Evolutionary conservation across 2,329 filamentous ascomycete genomes (phyloP).

Genomic region (Cytospora mali): DNA sequence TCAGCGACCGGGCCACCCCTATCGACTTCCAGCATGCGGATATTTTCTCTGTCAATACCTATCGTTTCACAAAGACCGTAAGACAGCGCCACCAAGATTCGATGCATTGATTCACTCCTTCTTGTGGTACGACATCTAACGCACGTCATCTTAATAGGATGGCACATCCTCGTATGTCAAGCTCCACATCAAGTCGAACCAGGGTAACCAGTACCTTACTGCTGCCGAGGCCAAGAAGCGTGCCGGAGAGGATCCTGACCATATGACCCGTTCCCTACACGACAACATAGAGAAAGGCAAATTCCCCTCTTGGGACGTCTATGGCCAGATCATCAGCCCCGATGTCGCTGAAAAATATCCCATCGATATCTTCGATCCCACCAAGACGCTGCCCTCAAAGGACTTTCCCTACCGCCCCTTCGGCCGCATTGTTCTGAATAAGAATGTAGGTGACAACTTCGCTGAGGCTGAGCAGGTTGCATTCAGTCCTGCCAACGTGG

Average conservation of each 20-base stretch:
- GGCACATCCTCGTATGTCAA: constrained; percentile 28
- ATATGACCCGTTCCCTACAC: constrained; percentile 50
- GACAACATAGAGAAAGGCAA: constrained; percentile 49
- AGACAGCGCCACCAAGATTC: constrained; percentile 24
- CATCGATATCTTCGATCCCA: constrained; percentile 59
- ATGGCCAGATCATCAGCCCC: constrained; percentile 57
- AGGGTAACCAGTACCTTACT: constrained; percentile 16
- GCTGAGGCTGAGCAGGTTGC: constrained; percentile 58
- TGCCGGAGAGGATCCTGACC: constrained; percentile 46
- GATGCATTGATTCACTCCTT: neutral
- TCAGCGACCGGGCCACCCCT: constrained; percentile 52
- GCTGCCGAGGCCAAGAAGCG: constrained; percentile 12
- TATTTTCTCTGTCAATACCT: constrained; percentile 52
- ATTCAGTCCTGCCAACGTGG: constrained; percentile 59
- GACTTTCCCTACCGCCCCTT: constrained; percentile 52
- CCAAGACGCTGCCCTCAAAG: constrained; percentile 55
- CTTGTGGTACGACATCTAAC: constrained; percentile 2
- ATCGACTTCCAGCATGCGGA: constrained; percentile 49
- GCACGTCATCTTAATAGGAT: constrained; percentile 12
- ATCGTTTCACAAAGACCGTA: constrained; percentile 44
- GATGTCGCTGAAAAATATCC: constrained; percentile 50
- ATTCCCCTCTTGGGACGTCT: constrained; percentile 53
- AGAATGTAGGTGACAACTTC: constrained; percentile 44
- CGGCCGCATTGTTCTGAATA: constrained; percentile 54
- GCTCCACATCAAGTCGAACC: constrained; percentile 27